Evolutionary conservation across 2,329 filamentous ascomycete species (phyloP), one percentile per base, ranked within the genome.

Genomic region (Chrysosporium keratinophilum): DNA sequence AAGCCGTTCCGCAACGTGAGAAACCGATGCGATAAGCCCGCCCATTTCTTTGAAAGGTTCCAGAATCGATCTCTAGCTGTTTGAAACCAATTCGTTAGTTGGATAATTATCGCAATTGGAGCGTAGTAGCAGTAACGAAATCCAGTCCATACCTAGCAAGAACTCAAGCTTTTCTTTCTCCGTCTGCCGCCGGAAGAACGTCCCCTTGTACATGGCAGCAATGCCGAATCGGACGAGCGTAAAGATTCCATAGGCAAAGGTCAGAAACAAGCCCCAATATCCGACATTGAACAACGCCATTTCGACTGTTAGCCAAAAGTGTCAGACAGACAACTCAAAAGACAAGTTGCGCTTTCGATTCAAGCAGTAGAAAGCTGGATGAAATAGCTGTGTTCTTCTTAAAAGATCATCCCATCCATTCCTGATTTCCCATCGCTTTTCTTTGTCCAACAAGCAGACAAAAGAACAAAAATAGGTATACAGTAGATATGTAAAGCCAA

Each of bases 41-140:
- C 67, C 34, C 71, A 70, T n/a, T 71, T 64, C 49, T 72, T 71
- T 11, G 72, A 72, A 7, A 81, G 68, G 56, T 76, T 73, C 79
- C 79, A 82, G 59, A 80, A 70, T 39, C 70, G 69, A 56, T 77
- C 67, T 58, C 74, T 74, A 51, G 76, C 79, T 80, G 55, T 19
- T n/a, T 34, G 23, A 4, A 7, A 7, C 3, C 7, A 7, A 7
- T 28, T 28, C 23, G 23, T 28, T 7, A 28, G 23, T 28, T 7
- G 7, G 23, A 7, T 28, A n/a, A n/a, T n/a, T n/a, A 28, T 28
- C 23, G 3, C 23, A 28, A 28, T 28, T 28, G 23, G 3, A 28
- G 7, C 23, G 23, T 28, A 28, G 23, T 28, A 28, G 23, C 3
- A 50, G n/a, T 20, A 39, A 14, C 7, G n/a, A 17, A n/a, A n/a